Base-by-base conservation (phyloP, 2,329 filamentous ascomycete genomes). In the Cryoendolithus antarcticus region DNA sequence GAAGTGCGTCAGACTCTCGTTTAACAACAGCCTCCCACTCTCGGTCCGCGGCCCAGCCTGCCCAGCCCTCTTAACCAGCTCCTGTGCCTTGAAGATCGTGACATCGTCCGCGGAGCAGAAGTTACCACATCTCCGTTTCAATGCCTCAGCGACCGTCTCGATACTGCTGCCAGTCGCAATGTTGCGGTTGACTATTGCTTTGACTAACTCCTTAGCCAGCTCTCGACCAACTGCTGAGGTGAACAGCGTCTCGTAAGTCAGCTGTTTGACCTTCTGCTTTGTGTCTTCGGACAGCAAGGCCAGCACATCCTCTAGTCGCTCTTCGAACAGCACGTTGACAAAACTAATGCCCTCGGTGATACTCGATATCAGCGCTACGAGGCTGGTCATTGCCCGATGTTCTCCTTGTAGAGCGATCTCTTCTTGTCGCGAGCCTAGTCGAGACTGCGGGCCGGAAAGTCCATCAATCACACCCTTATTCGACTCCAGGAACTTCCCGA, bases 51-150 rank as follows among this genome's bases (percentile, higher is more conserved):
- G 67, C 7, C 78, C 76, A 35, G 83, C 76, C 58, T 95, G 88
- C 2, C 80, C 78, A 1, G 89, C 89, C 49, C 85, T 76, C 67
- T 94, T 93, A 38, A 96, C 67, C 53, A 89, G 83, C 61, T 98
- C 91, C 58, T 96, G 89, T 0, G 91, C 91, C 62, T 94, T 96
- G 77, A 98, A 98, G 50, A 95, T 89, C 47, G 96, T 79, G 2
- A 96, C 91, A 64, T 98, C 91, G 48, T 98, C 89, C 0, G 89
- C 80, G 54, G 88, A 95, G 61, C 91, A 98, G 71, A 98, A 98
- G 62, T 83, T 95, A 45, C 91, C 93, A 51, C 91, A 98, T 51
- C 88, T 77, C 51, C 91, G 74, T 34, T 91, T 76, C 36, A 98
- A 66, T n/a, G 88, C 86, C 61, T 98, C 91, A 0, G 91, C 89